Evolutionary conservation across 345 rosid genomes (phyloP).

Genomic region (Populus nigra): DNA sequence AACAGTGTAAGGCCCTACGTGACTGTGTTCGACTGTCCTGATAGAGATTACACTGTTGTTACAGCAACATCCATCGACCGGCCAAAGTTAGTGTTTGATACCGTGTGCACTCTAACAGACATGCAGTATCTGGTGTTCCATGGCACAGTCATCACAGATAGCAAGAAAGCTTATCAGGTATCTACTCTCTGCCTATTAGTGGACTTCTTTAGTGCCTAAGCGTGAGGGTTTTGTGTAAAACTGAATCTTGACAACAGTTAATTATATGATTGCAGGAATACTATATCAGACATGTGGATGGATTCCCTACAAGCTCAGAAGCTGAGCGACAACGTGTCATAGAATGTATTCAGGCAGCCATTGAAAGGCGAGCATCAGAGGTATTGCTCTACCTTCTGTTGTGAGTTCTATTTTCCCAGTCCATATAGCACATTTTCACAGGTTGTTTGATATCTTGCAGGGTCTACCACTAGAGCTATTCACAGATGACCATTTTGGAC

Average conservation of each 20-base stretch:
- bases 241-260: not conserved
- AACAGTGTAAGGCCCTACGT: constrained; percentile 54
- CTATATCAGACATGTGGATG: constrained; percentile 61
- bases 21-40: constrained; percentile 58
- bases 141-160: constrained; percentile 73
- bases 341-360: constrained; percentile 60
- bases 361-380: constrained; percentile 51
- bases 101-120: constrained; percentile 85
- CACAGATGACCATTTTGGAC: constrained; percentile 52
- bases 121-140: constrained; percentile 93
- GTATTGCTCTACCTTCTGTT: constrained; percentile 3
- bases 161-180: constrained; percentile 82
- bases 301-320: constrained; percentile 51
- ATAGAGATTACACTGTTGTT: constrained; percentile 73
- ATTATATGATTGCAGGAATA: constrained; percentile 47
- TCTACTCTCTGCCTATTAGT: not conserved
- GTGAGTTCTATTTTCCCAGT: not conserved
- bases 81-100: constrained; percentile 80
- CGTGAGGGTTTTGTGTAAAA: no score
- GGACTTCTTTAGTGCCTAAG: no score
- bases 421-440: not conserved
- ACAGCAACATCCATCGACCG: constrained; percentile 84
- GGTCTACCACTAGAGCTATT: constrained; percentile 56
- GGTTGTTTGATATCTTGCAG: constrained; percentile 20
- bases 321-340: constrained; percentile 53